phyloP scores from a whole-genome alignment of 2,329 filamentous ascomycete genomes.

The Alternaria sp. region DNA sequence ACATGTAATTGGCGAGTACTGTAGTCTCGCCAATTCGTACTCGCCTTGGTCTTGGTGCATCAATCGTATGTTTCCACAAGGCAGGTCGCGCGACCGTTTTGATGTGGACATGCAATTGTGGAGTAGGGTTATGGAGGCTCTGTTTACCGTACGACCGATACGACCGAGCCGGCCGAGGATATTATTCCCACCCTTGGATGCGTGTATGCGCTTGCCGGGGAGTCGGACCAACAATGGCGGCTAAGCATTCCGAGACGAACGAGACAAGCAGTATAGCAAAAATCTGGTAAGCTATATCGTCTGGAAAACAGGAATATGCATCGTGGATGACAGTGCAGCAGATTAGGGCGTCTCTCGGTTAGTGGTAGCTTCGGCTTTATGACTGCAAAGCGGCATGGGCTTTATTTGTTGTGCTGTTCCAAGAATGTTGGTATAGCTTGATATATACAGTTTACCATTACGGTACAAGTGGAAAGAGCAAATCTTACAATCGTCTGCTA shows the following conservation, averaged over 20 bases:
- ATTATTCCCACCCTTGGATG: background rate
- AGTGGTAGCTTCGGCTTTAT: conserved; percentile 17
- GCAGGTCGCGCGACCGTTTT: conserved; percentile 5
- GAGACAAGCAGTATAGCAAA: background rate
- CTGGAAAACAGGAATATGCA: conserved; percentile 19
- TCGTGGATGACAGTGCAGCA: conserved; percentile 11
- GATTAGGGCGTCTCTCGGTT: conserved; percentile 8
- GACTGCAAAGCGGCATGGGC: conserved; percentile 15
- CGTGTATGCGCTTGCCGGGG: background rate
- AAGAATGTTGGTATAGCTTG: conserved; percentile 1
- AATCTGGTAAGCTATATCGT: conserved; percentile 1
- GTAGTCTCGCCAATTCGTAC: background rate
- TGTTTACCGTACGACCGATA: background rate
- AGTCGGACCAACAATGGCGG: conserved; percentile 1
- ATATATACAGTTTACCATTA: background rate
- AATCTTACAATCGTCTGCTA: background rate
- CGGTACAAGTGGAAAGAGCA: background rate
- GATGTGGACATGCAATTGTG: background rate
- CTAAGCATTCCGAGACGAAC: conserved; percentile 1
- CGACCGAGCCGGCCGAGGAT: background rate
- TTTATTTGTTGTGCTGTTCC: conserved; percentile 7
- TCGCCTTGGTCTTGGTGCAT: conserved; percentile 1
- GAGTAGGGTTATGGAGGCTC: conserved; percentile 1
- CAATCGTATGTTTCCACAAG: conserved; percentile 3
- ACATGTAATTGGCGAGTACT: conserved; percentile 7